Evolutionary conservation across 345 rosid genomes (phyloP), one percentile per base, ranked within the genome.

Genomic region (Ceriops decandra): DNA sequence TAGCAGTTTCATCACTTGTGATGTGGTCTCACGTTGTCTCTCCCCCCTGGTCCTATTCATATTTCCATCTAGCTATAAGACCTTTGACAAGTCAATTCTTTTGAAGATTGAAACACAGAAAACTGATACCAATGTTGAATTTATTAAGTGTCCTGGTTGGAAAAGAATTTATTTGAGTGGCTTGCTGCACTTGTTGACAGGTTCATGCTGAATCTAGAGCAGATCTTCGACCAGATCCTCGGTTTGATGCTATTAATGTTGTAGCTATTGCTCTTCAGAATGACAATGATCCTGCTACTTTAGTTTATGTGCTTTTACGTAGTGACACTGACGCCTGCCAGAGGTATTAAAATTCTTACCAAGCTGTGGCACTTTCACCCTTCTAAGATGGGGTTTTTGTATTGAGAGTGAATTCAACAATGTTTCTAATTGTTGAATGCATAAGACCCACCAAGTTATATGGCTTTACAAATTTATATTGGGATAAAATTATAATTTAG

Each of bases 141-240:
- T n/a, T 9, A 15, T 57, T 10, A 17, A 46, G 32, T 15, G 52
- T 21, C 19, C 31, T 74, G 62, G 42, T 51, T 69, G 24, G 64
- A 20, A 52, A 56, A 52, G 27, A 7, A 68, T 27, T 3, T 32
- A 57, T 62, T 54, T 79, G 59, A 69, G 31, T 15, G n/a, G 33
- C 60, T 32, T 72, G 70, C 52, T 30, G 64, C 31, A 28, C 71
- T 68, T 70, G 46, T 63, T 75, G 61, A 60, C 86, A 93, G 98
- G 89, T 93, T 81, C 95, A 83, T 62, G 83, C 96, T 51, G 89
- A 91, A 77, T 83, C 91, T 76, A 85, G 97, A 83, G 98, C 90
- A 68, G 93, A 91, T 74, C 86, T 88, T 67, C 84, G 84, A 69
- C 88, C 98, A 71, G 85, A 93, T 87, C 97, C 98, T 80, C 87